Evolutionary conservation across 139 green algal species (phyloP).

Genomic region (Pleodorina starrii): DNA sequence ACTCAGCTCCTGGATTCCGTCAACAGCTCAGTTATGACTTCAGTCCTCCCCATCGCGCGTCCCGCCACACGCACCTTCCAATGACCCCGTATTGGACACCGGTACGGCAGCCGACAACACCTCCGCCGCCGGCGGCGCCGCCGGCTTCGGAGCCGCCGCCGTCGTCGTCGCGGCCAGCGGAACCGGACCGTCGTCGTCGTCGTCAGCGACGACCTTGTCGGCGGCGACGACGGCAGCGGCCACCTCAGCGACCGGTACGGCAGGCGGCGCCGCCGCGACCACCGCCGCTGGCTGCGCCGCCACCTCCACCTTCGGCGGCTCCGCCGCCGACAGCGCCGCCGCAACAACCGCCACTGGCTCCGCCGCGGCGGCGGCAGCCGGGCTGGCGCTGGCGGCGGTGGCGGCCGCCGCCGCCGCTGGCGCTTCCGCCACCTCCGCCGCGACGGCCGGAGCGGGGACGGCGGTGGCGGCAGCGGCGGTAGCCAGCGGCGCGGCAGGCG

Average conservation of each 20-base stretch:
- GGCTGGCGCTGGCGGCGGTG: neutral
- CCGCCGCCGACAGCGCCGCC: neutral
- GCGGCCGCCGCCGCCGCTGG: neutral
- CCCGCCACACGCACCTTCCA: slow-evolving; percentile 11
- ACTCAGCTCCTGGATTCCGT: no score
- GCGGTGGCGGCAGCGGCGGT: neutral
- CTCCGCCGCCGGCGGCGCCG: neutral
- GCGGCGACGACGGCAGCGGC: neutral
- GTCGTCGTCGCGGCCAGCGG: neutral
- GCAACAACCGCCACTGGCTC: neutral
- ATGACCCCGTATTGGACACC: neutral
- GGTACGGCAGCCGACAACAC: neutral
- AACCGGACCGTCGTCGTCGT: slow-evolving; percentile 2
- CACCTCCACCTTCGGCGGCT: neutral
- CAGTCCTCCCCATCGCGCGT: no score
- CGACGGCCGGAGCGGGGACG: neutral
- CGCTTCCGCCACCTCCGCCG: neutral
- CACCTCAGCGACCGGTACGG: neutral
- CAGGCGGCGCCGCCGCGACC: neutral
- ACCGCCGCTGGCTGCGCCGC: neutral
- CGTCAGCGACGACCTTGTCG: neutral
- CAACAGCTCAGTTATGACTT: no score
- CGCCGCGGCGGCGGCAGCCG: neutral
- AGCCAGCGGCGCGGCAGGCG: neutral
- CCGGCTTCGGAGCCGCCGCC: slow-evolving; percentile 15